Conservation (phyloP, 805 yeast species). For the Naumovozyma baii region DNA sequence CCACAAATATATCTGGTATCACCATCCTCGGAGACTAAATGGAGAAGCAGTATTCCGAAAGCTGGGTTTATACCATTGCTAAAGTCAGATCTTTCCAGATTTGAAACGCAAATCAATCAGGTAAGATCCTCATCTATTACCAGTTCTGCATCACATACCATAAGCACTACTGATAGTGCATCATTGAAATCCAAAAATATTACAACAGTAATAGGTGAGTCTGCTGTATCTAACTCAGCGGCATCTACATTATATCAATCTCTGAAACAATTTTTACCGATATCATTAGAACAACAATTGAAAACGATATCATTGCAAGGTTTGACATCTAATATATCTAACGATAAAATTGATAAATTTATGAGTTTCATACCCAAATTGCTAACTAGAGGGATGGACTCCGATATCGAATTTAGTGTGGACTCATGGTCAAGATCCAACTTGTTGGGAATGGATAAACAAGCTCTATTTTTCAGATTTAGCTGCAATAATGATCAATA, state of each 20-base stretch:
- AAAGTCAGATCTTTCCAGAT: constrained; percentile 16
- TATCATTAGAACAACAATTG: constrained; percentile 19
- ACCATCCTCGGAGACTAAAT: constrained; percentile 5
- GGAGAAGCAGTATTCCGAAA: constrained; percentile 17
- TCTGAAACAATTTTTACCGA: constrained; percentile 21
- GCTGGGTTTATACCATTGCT: constrained; percentile 23
- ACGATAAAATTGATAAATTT: constrained; percentile 8
- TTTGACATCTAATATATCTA: constrained; percentile 9
- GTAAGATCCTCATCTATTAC: neutral
- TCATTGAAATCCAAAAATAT: no score
- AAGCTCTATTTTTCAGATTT: constrained; percentile 14
- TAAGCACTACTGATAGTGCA: no score
- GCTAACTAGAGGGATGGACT: neutral
- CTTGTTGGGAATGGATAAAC: constrained; percentile 10
- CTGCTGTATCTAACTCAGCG: neutral
- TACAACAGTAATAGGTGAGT: no score
- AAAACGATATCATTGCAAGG: constrained; percentile 16
- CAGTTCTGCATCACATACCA: no score
- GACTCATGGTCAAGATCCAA: constrained; percentile 12
- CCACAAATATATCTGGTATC: constrained; percentile 19
- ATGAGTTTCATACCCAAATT: constrained; percentile 1
- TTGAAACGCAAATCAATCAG: constrained; percentile 4
- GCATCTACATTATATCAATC: constrained; percentile 7
- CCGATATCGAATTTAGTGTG: neutral
- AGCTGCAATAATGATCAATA: neutral